These are phyloP conservation scores for Schrenkiella parvula DNA, from an alignment of 345 rosid genomes.

Conservation along the genomic window DNA sequence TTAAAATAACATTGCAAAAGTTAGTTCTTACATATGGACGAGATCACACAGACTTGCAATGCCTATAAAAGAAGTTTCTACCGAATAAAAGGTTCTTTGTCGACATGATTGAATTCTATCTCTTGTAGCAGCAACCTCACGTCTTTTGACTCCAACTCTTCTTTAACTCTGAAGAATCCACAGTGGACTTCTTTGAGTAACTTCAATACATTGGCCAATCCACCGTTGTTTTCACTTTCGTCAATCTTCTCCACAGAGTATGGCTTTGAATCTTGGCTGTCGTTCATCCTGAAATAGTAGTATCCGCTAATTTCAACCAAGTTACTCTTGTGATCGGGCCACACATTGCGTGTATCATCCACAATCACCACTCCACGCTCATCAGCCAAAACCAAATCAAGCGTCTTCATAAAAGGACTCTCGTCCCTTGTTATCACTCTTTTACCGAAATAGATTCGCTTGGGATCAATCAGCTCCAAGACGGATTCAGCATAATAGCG, in stretches of 20 bases:
- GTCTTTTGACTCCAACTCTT: constrained; percentile 12
- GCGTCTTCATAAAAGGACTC: constrained; percentile 5
- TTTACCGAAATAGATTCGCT: background rate
- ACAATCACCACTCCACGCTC: constrained; percentile 16
- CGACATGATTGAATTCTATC: background rate
- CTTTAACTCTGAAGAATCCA: constrained; percentile 6
- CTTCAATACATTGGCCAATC: constrained; percentile 40
- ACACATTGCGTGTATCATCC: constrained; percentile 7
- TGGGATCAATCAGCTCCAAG: constrained; percentile 20
- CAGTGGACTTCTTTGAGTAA: constrained; percentile 3
- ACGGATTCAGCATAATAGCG: background rate
- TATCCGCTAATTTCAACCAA: constrained; percentile 31
- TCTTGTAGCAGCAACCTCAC: constrained; percentile 22
- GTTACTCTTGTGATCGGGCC: constrained; percentile 15
- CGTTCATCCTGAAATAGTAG: constrained; percentile 46
- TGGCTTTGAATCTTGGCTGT: constrained; percentile 2
- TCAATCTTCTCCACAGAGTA: constrained; percentile 47
- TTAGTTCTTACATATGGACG: background rate
- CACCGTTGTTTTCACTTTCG: constrained; percentile 37
- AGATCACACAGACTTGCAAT: background rate
- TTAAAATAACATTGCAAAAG: background rate
- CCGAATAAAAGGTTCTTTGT: background rate
- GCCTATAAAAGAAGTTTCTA: background rate
- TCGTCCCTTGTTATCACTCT: constrained; percentile 18
- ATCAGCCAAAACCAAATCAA: constrained; percentile 24